A percentile compares a stretch with the other conserved stretches of the same genome.
These are phyloP conservation scores for Orbilia quercus DNA, from an alignment of 2,329 filamentous ascomycete species.

Conservation along the genomic window DNA sequence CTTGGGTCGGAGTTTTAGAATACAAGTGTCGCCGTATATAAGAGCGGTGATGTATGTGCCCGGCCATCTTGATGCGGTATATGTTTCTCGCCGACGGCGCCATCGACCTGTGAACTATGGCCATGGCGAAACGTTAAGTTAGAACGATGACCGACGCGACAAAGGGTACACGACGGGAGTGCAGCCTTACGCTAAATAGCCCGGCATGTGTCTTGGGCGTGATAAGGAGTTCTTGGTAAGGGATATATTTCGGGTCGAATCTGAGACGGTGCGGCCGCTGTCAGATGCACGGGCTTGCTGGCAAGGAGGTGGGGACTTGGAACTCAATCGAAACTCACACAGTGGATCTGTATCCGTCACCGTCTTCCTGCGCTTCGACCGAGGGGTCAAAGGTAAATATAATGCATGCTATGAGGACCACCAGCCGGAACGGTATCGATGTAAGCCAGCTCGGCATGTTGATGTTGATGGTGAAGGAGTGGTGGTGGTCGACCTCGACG, in stretches of 20 bases:
- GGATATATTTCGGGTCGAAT: conserved; percentile 59
- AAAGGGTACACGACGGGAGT: not conserved
- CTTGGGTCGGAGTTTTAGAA: conserved; percentile 58
- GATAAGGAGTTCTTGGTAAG: conserved; percentile 57
- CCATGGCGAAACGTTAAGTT: not conserved
- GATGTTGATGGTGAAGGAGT: conserved; percentile 10
- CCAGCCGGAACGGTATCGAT: conserved; percentile 30
- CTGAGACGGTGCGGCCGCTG: conserved; percentile 15
- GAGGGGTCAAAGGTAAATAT: conserved; percentile 25
- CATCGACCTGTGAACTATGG: conserved; percentile 59
- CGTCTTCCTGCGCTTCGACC: conserved; percentile 42
- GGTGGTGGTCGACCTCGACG: conserved; percentile 1
- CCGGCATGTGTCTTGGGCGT: conserved; percentile 58
- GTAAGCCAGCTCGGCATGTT: conserved; percentile 38
- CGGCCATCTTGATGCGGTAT: conserved; percentile 59
- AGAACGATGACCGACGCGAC: not conserved
- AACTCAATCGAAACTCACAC: conserved; percentile 41
- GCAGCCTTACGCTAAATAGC: conserved; percentile 57
- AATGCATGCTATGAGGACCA: conserved; percentile 34
- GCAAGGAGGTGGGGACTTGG: not conserved
- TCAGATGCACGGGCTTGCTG: conserved; percentile 7
- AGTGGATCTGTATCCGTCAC: conserved; percentile 41
- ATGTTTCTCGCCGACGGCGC: conserved; percentile 58
- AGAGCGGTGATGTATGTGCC: conserved; percentile 59
- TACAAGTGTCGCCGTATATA: conserved; percentile 57